Percentiles rank a stretch among this genome's conserved stretches.
These are phyloP conservation scores for Globisporangium perplexum DNA, from an alignment of 352 stramenopile species.

Conservation along the genomic window DNA sequence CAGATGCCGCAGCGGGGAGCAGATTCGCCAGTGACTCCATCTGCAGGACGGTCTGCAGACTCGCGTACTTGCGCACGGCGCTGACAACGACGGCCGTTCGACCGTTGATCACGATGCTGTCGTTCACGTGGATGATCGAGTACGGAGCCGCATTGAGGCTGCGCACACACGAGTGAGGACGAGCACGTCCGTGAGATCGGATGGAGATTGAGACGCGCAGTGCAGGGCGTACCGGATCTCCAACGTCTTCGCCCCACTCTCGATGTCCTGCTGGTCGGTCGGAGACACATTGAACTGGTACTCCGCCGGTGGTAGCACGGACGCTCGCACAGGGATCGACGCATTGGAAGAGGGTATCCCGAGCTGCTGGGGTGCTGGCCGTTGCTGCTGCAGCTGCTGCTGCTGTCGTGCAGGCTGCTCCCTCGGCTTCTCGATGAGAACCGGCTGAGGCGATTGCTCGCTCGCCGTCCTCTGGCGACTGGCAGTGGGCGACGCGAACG, in stretches of 20 bases:
- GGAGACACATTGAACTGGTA: slow-evolving; percentile 51
- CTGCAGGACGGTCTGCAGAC: slow-evolving; percentile 45
- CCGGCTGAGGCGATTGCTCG: background rate
- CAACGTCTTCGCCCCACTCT: slow-evolving; percentile 45
- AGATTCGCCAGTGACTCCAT: slow-evolving; percentile 42
- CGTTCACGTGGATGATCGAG: slow-evolving; percentile 60
- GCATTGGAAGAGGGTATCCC: background rate
- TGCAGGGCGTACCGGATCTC: slow-evolving; percentile 44
- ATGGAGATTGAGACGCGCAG: background rate
- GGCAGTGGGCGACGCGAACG: background rate
- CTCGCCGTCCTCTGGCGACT: background rate
- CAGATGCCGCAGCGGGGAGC: slow-evolving; percentile 17
- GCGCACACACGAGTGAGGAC: background rate
- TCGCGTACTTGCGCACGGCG: slow-evolving; percentile 56
- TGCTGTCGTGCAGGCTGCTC: background rate
- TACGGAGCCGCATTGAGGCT: slow-evolving; percentile 64
- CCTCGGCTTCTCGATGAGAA: slow-evolving; percentile 10
- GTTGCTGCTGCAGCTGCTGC: slow-evolving; percentile 10
- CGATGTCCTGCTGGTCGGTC: slow-evolving; percentile 36
- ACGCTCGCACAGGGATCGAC: background rate
- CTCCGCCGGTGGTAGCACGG: slow-evolving; percentile 26
- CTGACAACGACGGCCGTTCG: slow-evolving; percentile 32
- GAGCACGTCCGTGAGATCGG: background rate
- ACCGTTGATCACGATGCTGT: slow-evolving; percentile 60
- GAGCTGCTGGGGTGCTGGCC: background rate